Conservation (phyloP, 495 filamentous ascomycete genomes). For the Diplogelasinospora grovesii region DNA sequence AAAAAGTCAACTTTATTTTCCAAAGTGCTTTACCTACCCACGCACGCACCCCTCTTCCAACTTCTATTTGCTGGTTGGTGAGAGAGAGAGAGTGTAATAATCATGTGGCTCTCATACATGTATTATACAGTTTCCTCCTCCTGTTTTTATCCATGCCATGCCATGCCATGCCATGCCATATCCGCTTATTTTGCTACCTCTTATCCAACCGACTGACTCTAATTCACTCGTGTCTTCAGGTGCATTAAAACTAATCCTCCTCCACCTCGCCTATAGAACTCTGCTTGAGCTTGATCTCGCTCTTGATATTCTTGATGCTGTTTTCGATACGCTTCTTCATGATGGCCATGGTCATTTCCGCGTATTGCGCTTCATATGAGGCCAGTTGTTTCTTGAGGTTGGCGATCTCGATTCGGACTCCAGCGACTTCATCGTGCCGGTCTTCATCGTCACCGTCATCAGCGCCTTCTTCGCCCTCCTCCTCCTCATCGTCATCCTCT, state of each 20-base stretch:
- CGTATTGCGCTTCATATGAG: conserved; percentile 29
- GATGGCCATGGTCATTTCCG: conserved; percentile 35
- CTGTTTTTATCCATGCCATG: no score
- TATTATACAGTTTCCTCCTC: no score
- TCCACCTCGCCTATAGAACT: conserved; percentile 43
- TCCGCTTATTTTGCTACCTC: no score
- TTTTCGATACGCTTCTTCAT: conserved; percentile 46
- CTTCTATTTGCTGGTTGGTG: no score
- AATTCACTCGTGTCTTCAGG: no score
- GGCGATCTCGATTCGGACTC: conserved; percentile 49
- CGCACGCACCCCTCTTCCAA: no score
- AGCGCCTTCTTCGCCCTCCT: conserved; percentile 39
- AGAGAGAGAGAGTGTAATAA: no score
- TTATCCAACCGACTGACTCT: neutral
- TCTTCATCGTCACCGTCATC: conserved; percentile 41
- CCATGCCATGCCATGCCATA: no score
- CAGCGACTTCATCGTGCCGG: conserved; percentile 39
- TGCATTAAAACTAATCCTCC: conserved; percentile 33
- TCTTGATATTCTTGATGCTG: conserved; percentile 47
- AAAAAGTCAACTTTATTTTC: no score
- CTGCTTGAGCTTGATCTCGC: conserved; percentile 54
- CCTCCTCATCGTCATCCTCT: conserved; percentile 45
- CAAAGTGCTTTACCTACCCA: no score
- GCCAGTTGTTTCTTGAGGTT: conserved; percentile 43
- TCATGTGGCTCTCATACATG: no score